Percentiles rank a stretch among this genome's conserved stretches.
Evolutionary conservation across 2,329 filamentous ascomycete species (phyloP).

Genomic region (Fusarium tricinctum): DNA sequence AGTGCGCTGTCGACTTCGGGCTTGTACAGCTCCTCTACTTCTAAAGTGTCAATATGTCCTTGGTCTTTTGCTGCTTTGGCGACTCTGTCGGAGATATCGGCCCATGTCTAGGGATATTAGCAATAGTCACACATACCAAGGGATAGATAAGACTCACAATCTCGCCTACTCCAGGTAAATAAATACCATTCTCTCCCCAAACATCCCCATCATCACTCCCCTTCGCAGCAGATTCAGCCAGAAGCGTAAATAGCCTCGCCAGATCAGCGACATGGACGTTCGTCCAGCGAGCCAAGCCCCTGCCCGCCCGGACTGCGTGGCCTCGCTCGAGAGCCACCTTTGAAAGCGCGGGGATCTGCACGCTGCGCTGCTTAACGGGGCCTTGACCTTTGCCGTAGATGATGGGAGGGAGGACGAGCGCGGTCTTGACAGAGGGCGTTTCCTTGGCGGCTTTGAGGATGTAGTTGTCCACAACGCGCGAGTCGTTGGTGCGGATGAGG

Average conservation of each 20-base stretch:
- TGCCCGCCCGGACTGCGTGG: slow-evolving; percentile 53
- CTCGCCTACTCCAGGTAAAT: slow-evolving; percentile 52
- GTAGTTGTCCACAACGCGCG: slow-evolving; percentile 56
- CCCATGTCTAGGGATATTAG: slow-evolving; percentile 46
- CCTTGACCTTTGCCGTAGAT: slow-evolving; percentile 59
- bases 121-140: background rate
- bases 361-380: slow-evolving; percentile 56
- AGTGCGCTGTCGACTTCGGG: slow-evolving; percentile 61
- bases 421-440: slow-evolving; percentile 51
- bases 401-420: slow-evolving; percentile 55
- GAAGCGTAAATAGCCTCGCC: slow-evolving; percentile 47
- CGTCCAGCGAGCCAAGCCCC: slow-evolving; percentile 54
- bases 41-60: slow-evolving; percentile 42
- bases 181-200: slow-evolving; percentile 59
- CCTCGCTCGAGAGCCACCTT: slow-evolving; percentile 52
- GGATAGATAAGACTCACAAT: slow-evolving; percentile 39
- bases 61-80: slow-evolving; percentile 47
- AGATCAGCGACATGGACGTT: slow-evolving; percentile 56
- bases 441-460: slow-evolving; percentile 51
- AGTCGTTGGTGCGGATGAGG: slow-evolving; percentile 47
- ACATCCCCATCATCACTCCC: slow-evolving; percentile 41
- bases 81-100: slow-evolving; percentile 51
- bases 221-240: slow-evolving; percentile 52
- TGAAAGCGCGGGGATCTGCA: slow-evolving; percentile 58
- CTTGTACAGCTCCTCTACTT: slow-evolving; percentile 51